Evolutionary conservation across 345 rosid genomes (phyloP).

Genomic region (Salix viminalis): DNA sequence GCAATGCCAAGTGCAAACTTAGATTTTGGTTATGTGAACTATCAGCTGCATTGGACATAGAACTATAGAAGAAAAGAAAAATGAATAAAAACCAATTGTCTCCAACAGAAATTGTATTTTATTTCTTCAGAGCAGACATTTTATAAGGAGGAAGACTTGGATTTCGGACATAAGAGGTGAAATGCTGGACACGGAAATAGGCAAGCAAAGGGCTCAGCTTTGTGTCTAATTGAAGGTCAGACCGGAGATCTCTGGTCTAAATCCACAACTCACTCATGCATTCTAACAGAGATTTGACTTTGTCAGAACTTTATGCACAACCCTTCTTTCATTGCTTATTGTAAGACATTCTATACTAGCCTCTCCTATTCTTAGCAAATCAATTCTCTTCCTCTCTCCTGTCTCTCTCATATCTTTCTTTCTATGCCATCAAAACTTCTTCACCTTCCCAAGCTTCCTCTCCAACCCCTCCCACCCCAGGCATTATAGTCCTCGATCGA

Average conservation of each 20-base stretch:
- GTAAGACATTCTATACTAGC: background rate
- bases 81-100: background rate
- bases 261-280: background rate
- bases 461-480: background rate
- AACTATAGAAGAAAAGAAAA: background rate
- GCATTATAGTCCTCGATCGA: conserved; percentile 15
- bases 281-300: conserved; percentile 9
- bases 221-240: conserved; percentile 21
- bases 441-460: conserved; percentile 7
- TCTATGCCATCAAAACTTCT: conserved; percentile 27
- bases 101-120: background rate
- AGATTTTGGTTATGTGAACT: background rate
- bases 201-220: background rate
- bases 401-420: background rate
- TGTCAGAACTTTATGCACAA: background rate
- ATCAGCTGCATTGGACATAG: background rate
- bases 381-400: background rate
- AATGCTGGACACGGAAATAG: background rate
- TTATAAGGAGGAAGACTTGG: background rate
- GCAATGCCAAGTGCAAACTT: too few relatives aligned
- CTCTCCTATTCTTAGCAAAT: conserved; percentile 31
- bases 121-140: background rate
- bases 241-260: conserved; percentile 20
- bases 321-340: background rate
- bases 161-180: background rate